These are phyloP conservation scores for Calonectria honghensis DNA, from an alignment of 2,329 filamentous ascomycete genomes.

Conservation along the genomic window DNA sequence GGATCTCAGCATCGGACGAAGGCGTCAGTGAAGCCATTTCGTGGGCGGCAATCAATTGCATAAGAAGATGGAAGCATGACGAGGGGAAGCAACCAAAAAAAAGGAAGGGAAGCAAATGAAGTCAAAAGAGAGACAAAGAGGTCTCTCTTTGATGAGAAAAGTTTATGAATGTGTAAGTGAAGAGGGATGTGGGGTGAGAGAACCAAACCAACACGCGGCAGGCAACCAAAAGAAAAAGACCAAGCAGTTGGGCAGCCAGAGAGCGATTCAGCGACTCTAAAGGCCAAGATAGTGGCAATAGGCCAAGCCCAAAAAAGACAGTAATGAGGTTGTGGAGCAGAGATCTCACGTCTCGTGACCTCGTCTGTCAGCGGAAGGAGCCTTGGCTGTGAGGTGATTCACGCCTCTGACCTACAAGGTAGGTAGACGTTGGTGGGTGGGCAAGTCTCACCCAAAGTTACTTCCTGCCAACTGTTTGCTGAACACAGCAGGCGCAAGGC, in stretches of 20 bases:
- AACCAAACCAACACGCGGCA: not conserved
- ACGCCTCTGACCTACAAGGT: not conserved
- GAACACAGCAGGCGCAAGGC: not conserved
- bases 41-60: slow-evolving; percentile 33
- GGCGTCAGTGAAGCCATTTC: slow-evolving; percentile 53
- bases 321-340: not conserved
- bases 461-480: not conserved
- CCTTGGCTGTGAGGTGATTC: slow-evolving; percentile 14
- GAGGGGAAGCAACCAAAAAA: slow-evolving; percentile 18
- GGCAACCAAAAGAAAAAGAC: not conserved
- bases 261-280: not conserved
- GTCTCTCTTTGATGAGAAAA: slow-evolving; percentile 38
- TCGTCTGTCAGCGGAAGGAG: not conserved
- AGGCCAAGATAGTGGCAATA: not conserved
- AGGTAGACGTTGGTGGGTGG: slow-evolving; percentile 1
- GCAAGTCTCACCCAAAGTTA: slow-evolving; percentile 1
- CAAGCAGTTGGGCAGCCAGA: not conserved
- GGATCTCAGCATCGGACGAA: slow-evolving; percentile 67
- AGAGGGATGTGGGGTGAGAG: not conserved
- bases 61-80: slow-evolving; percentile 50
- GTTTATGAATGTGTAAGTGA: slow-evolving; percentile 27
- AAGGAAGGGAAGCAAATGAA: slow-evolving; percentile 5
- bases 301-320: not conserved
- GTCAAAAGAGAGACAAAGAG: slow-evolving; percentile 9
- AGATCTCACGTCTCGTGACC: slow-evolving; percentile 25